Evolutionary conservation across 2,329 filamentous ascomycete species (phyloP).

Genomic region (Nothophaeocryptopus gaeumannii): DNA sequence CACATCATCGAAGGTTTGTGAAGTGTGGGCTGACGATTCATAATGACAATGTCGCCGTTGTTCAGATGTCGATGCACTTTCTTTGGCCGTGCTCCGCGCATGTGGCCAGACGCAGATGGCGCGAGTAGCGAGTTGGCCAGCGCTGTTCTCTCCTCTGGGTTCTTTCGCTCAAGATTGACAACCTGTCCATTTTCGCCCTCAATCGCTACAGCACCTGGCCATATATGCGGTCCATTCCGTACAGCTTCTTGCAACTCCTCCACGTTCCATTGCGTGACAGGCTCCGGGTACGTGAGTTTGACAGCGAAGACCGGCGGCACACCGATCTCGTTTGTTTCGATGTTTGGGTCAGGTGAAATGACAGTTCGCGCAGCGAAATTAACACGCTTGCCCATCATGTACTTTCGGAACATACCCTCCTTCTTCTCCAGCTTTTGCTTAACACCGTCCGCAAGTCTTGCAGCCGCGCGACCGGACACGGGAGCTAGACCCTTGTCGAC

Average conservation of each 20-base stretch:
- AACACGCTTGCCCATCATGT: slow-evolving; percentile 99
- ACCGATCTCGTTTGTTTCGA: slow-evolving; percentile 98
- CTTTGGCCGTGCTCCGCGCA: slow-evolving; percentile 79
- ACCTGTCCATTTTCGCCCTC: slow-evolving; percentile 95
- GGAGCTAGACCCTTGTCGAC: slow-evolving; percentile 88
- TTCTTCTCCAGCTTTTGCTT: slow-evolving; percentile 99
- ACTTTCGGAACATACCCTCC: slow-evolving; percentile 95
- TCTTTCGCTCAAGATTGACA: slow-evolving; percentile 82
- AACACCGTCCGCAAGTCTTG: slow-evolving; percentile 84
- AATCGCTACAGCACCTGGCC: slow-evolving; percentile 90
- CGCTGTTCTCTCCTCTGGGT: slow-evolving; percentile 79
- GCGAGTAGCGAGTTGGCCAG: slow-evolving; percentile 91
- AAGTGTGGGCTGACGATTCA: slow-evolving; percentile 97
- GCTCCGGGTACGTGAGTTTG: slow-evolving; percentile 94
- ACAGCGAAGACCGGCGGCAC: slow-evolving; percentile 97
- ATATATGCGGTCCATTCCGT: slow-evolving; percentile 88
- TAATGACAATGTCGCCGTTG: slow-evolving; percentile 93
- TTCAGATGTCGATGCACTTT: slow-evolving; percentile 95
- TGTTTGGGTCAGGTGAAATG: slow-evolving; percentile 96
- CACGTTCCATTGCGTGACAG: slow-evolving; percentile 96
- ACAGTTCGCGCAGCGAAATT: slow-evolving; percentile 97
- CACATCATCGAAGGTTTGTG: slow-evolving; percentile 99
- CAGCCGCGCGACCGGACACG: slow-evolving; percentile 71
- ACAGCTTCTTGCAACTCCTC: slow-evolving; percentile 94
- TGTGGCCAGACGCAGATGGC: slow-evolving; percentile 66